Conservation (phyloP, 495 filamentous ascomycete genomes). For the Glarea lozoyensis region DNA sequence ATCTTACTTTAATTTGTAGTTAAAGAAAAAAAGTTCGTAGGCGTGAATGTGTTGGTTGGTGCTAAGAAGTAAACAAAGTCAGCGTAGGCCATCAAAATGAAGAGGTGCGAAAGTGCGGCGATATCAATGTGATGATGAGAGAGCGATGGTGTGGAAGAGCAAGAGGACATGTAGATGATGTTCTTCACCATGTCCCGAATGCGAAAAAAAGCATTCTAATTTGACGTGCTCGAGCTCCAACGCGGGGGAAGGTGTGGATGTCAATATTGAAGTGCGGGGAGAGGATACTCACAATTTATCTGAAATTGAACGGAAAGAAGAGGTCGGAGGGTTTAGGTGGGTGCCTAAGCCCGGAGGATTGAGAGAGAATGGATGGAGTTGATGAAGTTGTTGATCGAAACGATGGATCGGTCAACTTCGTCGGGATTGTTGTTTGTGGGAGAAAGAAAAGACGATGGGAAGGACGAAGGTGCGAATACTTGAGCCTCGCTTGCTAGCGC, state of each 20-base stretch:
- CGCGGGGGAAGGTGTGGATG: neutral
- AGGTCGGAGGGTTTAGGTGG: neutral
- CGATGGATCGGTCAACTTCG: neutral
- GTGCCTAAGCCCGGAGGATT: neutral
- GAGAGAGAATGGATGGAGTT: neutral
- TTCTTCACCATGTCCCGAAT: neutral
- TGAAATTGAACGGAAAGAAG: no score
- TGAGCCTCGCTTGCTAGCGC: no score
- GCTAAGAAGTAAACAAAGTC: neutral
- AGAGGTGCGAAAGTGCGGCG: neutral
- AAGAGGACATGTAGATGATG: neutral
- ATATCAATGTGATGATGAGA: neutral
- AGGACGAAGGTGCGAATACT: neutral
- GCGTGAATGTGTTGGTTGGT: neutral
- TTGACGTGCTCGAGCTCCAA: neutral
- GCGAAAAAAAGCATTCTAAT: neutral
- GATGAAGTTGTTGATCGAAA: neutral
- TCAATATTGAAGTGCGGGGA: neutral
- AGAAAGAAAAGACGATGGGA: neutral
- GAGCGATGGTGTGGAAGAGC: neutral
- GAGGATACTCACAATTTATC: neutral
- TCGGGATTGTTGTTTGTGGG: neutral
- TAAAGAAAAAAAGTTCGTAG: neutral
- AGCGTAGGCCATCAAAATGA: neutral
- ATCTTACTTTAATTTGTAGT: neutral